Percentiles rank a stretch among this genome's conserved stretches.
phyloP scores from a whole-genome alignment of 2,329 filamentous ascomycete species.

The Cyclaneusma minus region DNA sequence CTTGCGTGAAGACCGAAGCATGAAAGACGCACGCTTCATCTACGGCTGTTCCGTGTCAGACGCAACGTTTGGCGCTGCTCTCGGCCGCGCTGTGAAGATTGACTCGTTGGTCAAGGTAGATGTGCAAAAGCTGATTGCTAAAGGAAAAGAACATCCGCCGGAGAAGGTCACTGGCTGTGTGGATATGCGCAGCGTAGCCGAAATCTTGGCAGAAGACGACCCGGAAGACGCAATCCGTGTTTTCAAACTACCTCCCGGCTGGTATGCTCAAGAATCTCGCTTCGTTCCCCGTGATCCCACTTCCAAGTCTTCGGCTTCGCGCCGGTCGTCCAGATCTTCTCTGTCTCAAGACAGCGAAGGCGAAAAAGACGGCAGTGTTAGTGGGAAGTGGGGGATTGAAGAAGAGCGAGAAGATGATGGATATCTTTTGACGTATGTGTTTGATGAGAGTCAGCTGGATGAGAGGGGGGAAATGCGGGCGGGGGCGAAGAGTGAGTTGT shows the following conservation, averaged over 20 bases:
- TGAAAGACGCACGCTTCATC: constrained; percentile 42
- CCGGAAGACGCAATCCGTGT: constrained; percentile 39
- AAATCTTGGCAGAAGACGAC: constrained; percentile 32
- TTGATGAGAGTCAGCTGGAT: constrained; percentile 50
- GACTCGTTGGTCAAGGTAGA: constrained; percentile 50
- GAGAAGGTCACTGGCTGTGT: constrained; percentile 42
- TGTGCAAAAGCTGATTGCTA: constrained; percentile 31
- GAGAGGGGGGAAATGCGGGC: constrained; percentile 17
- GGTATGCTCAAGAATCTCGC: constrained; percentile 51
- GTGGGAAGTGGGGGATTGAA: no score
- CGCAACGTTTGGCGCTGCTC: constrained; percentile 38
- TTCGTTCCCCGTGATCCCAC: constrained; percentile 41
- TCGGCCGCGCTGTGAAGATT: constrained; percentile 51
- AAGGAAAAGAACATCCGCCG: constrained; percentile 30
- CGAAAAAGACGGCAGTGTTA: no score
- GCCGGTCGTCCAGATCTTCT: no score
- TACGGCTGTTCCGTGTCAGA: constrained; percentile 51
- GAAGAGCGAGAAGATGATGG: constrained; percentile 54
- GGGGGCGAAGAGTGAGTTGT: constrained; percentile 41
- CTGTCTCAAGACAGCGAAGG: no score
- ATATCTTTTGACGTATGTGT: constrained; percentile 52
- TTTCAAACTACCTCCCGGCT: constrained; percentile 43
- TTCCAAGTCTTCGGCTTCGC: no score
- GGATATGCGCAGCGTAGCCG: constrained; percentile 35
- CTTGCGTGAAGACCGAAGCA: constrained; percentile 35